These are phyloP conservation scores for Periconia sp. DNA, from an alignment of 2,329 filamentous ascomycete genomes.

Conservation along the genomic window DNA sequence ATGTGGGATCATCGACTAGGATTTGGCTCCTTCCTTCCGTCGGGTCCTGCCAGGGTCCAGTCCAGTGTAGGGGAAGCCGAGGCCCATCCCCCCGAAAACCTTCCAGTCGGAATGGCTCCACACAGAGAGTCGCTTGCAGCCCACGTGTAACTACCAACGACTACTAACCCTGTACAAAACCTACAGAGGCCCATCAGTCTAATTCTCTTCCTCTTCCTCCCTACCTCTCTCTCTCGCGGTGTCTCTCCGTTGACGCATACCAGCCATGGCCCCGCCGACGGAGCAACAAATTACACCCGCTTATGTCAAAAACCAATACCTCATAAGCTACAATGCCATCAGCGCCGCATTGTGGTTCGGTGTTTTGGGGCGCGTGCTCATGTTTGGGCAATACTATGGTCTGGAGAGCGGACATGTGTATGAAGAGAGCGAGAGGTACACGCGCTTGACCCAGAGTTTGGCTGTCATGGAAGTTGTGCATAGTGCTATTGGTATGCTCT, in stretches of 20 bases:
- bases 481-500: slow-evolving; percentile 67
- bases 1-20: not conserved
- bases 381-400: slow-evolving; percentile 46
- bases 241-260: not conserved
- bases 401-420: slow-evolving; percentile 55
- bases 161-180: too few relatives aligned
- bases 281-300: slow-evolving; percentile 1
- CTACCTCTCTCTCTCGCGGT: too few relatives aligned
- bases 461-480: slow-evolving; percentile 84
- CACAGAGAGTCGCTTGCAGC: too few relatives aligned
- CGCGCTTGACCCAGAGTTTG: slow-evolving; percentile 79
- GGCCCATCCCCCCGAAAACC: not conserved
- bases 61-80: not conserved
- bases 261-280: slow-evolving; percentile 19
- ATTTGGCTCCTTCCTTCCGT: not conserved
- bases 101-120: too few relatives aligned
- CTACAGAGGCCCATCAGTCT: too few relatives aligned
- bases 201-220: too few relatives aligned
- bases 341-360: slow-evolving; percentile 77
- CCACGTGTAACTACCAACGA: too few relatives aligned
- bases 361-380: slow-evolving; percentile 69
- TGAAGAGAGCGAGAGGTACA: slow-evolving; percentile 64
- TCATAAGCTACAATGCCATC: slow-evolving; percentile 81
- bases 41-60: too few relatives aligned
- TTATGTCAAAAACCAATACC: slow-evolving; percentile 56